Percentiles rank a stretch among this genome's conserved stretches.
These are phyloP conservation scores for Globisporangium polare DNA, from an alignment of 352 stramenopile genomes.

Conservation along the genomic window DNA sequence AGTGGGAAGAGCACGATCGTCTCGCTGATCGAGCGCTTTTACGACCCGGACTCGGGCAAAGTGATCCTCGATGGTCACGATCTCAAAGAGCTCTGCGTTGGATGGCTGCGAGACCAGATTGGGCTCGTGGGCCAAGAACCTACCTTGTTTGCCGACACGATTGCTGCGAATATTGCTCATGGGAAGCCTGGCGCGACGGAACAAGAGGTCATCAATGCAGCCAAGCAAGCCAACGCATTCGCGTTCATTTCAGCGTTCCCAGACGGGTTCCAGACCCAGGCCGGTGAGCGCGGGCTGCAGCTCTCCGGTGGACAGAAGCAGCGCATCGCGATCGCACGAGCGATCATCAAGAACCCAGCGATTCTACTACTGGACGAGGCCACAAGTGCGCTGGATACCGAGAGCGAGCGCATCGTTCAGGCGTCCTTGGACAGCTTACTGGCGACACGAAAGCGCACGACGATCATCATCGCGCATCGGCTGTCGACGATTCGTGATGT, in stretches of 20 bases:
- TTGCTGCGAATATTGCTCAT: conserved; percentile 67
- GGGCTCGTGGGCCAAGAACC: conserved; percentile 89
- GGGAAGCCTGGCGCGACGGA: conserved; percentile 55
- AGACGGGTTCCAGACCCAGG: conserved; percentile 79
- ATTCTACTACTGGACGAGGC: conserved; percentile 59
- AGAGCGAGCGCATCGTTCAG: conserved; percentile 3
- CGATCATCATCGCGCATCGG: conserved; percentile 72
- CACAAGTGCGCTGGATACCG: conserved; percentile 5
- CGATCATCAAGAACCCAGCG: conserved; percentile 66
- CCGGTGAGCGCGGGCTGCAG: conserved; percentile 61
- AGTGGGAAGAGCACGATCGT: conserved; percentile 51
- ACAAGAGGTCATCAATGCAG: conserved; percentile 66
- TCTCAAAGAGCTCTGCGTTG: conserved; percentile 70
- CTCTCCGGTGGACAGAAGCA: conserved; percentile 93
- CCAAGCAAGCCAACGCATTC: conserved; percentile 75
- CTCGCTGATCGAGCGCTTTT: conserved; percentile 44
- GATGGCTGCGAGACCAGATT: conserved; percentile 69
- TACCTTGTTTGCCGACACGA: conserved; percentile 23
- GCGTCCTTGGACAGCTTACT: conserved; percentile 48
- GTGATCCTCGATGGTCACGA: conserved; percentile 39
- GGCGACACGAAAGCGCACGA: conserved; percentile 35
- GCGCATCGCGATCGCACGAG: conserved; percentile 86
- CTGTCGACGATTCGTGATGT: conserved; percentile 71
- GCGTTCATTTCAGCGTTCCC: conserved; percentile 86
- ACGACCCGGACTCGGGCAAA: conserved; percentile 58